These are phyloP conservation scores for Prunus dulcis DNA, from an alignment of 306 rosid species.

Conservation along the genomic window DNA sequence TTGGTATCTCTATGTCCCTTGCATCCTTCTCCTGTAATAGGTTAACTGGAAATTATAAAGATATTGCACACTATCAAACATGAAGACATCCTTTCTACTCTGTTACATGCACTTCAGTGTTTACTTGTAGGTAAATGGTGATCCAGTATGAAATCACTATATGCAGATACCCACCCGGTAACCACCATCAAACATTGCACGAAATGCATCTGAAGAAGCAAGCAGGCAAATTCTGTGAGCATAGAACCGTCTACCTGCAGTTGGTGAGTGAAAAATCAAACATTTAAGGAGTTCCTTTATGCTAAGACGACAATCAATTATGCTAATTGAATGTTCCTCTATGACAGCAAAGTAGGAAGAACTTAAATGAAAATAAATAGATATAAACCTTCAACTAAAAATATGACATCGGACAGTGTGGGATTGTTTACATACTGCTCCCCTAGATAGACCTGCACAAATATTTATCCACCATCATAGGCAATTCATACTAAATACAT, in stretches of 20 bases:
- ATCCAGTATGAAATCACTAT: not conserved
- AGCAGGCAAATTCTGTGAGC: slow-evolving; percentile 97
- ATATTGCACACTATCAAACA: slow-evolving; percentile 4
- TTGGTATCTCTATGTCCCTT: slow-evolving; percentile 95
- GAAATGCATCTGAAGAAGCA: slow-evolving; percentile 96
- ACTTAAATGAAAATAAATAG: slow-evolving; percentile 6
- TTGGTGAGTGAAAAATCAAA: slow-evolving; percentile 19
- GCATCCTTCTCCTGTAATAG: slow-evolving; percentile 94
- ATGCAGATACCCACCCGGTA: slow-evolving; percentile 69
- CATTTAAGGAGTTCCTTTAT: not conserved
- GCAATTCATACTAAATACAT: slow-evolving; percentile 9
- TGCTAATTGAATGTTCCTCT: not conserved
- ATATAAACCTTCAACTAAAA: slow-evolving; percentile 90
- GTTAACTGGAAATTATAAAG: slow-evolving; percentile 14
- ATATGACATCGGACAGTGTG: slow-evolving; percentile 85
- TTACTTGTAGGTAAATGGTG: not conserved
- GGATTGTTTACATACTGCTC: slow-evolving; percentile 83
- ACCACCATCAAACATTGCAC: slow-evolving; percentile 99
- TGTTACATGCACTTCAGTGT: not conserved
- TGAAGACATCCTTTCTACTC: not conserved
- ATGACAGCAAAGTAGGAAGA: not conserved
- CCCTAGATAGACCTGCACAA: slow-evolving; percentile 90
- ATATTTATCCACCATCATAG: slow-evolving; percentile 17
- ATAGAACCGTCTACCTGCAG: slow-evolving; percentile 85
- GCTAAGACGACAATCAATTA: slow-evolving; percentile 6